Evolutionary conservation across 176 grass and related monocot species (phyloP).

Genomic region (Aechmea fasciata): DNA sequence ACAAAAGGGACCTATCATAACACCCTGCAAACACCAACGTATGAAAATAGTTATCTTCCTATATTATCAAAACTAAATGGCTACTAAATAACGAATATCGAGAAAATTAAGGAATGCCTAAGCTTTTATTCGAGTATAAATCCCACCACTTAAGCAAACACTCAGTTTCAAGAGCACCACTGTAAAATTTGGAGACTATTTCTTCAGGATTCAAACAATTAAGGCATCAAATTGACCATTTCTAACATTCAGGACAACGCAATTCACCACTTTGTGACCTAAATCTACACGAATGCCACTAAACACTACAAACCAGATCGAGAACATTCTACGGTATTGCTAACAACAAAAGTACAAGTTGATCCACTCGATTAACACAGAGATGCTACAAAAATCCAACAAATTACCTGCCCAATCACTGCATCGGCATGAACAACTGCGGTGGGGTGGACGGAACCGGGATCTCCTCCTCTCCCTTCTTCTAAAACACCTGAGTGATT

Average conservation of each 20-base stretch:
- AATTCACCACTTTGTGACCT: no score
- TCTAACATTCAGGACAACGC: background rate
- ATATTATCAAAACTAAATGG: background rate
- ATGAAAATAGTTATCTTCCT: conserved; percentile 11
- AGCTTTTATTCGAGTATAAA: background rate
- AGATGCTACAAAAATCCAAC: background rate
- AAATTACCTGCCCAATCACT: conserved; percentile 52
- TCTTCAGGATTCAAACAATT: background rate
- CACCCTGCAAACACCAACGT: conserved; percentile 29
- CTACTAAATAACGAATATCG: background rate
- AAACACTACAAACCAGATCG: background rate
- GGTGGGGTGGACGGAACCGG: conserved; percentile 16
- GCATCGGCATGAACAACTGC: conserved; percentile 68
- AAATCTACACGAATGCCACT: background rate
- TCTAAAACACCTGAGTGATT: conserved; percentile 12
- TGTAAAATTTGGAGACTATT: no score
- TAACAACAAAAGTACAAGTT: background rate
- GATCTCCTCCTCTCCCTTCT: conserved; percentile 11
- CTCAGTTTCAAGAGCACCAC: no score
- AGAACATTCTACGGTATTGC: background rate
- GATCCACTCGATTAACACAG: background rate
- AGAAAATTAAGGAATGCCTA: background rate
- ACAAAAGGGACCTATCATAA: conserved; percentile 74
- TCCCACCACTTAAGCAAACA: background rate
- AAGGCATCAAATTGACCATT: background rate